Evolutionary conservation across 2,329 filamentous ascomycete species (phyloP).

Genomic region (Alternaria rosae): DNA sequence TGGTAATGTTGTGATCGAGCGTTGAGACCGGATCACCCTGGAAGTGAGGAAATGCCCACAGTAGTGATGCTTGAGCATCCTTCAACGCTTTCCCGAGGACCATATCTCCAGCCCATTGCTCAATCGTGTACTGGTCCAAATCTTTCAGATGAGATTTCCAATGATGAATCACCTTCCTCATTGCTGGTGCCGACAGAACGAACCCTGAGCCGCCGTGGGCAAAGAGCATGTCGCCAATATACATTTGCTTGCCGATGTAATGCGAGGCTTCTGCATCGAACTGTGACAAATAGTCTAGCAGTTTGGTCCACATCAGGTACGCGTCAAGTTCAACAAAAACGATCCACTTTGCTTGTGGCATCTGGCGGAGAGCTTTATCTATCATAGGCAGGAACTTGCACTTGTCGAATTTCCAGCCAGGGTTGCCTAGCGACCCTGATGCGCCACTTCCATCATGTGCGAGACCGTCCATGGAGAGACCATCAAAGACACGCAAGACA

Average conservation of each 20-base stretch:
- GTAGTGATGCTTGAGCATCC: conserved; percentile 48
- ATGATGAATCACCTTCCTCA: conserved; percentile 46
- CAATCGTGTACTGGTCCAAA: conserved; percentile 55
- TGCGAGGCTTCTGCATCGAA: conserved; percentile 57
- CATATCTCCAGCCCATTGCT: conserved; percentile 60
- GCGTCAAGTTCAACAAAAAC: conserved; percentile 67
- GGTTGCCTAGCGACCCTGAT: conserved; percentile 8
- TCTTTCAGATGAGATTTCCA: conserved; percentile 49
- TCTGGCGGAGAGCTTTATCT: conserved; percentile 31
- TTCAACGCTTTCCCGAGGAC: conserved; percentile 57
- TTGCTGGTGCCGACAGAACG: conserved; percentile 57
- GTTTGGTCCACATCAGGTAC: conserved; percentile 61
- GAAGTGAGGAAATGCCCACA: conserved; percentile 25
- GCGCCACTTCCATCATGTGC: conserved; percentile 23
- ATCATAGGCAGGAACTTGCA: conserved; percentile 47
- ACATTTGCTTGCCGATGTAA: conserved; percentile 62
- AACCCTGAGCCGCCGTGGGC: conserved; percentile 63
- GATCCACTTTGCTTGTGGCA: conserved; percentile 62
- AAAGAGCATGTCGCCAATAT: conserved; percentile 59
- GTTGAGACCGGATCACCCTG: conserved; percentile 31
- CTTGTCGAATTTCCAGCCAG: conserved; percentile 39
- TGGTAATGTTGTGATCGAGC: conserved; percentile 32
- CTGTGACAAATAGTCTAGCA: conserved; percentile 59
- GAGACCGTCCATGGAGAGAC: conserved; percentile 14
- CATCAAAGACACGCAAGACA: conserved; percentile 1